Evolutionary conservation across 139 green algal genomes (phyloP), one percentile per base, ranked within the genome.

Genomic region (Chlamydomonas applanata): DNA sequence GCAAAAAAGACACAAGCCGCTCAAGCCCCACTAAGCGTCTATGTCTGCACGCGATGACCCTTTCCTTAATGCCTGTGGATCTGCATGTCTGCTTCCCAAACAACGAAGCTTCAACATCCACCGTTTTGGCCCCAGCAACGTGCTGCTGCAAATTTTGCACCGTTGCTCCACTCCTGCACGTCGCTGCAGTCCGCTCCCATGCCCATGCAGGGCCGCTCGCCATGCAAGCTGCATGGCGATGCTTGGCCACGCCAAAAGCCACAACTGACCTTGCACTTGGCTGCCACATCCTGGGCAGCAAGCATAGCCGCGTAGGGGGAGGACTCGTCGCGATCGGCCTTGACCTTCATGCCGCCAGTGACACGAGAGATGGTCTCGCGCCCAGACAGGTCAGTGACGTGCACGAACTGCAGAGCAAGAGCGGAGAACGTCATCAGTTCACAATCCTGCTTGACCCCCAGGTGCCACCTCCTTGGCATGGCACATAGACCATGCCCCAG

Each of bases 301-400:
- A 99, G 91, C 96, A 99, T 99, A 60, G 96, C 96, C 46, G 96
- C 96, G 80, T 99, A 99, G 56, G 96, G 96, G 9, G 93, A 98
- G 33, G 95, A 97, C 91, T 99, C 96, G 74, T 99, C 96, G 57
- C 96, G 92, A 80, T 99, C 96, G 75, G 96, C 96, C 89, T 99
- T 99, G 54, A 99, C 96, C 87, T 99, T 99, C 96, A 99, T 99
- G 79, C 96, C 96, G 69, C 96, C 95, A 30, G 96, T 99, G 17
- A 99, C 90, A 66, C 96, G 93, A 70, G 80, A 83, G 46, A 99
- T 89, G 65, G 96, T 99, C 85, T 99, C 96, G 83, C 97, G 97
- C 66, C 96, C 96, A 9, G 96, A 99, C 70, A 99, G 85, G 88
- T 99, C 96, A 32, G 96, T 99, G 63, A 99, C 94, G 80, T 99